A percentile compares a stretch with the other conserved stretches of the same genome.
Evolutionary conservation across 2,329 filamentous ascomycete species (phyloP).

Genomic region (Tolypocladium amazonense): DNA sequence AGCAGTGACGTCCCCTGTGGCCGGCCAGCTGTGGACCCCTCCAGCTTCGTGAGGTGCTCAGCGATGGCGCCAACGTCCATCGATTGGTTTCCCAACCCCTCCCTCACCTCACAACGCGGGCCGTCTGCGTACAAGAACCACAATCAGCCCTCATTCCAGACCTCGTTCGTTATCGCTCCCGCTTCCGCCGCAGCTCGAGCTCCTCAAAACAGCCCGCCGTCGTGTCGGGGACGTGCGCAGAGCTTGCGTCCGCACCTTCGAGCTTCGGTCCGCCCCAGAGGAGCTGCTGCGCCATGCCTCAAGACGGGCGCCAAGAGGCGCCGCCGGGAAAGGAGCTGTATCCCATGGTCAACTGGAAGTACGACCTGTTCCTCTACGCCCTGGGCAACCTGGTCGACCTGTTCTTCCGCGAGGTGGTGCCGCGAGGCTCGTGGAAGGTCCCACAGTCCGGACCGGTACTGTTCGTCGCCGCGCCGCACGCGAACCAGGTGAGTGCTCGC

Average conservation of each 20-base stretch:
- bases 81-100: background rate
- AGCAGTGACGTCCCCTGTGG: background rate
- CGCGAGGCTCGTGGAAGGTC: conserved; percentile 89
- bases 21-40: background rate
- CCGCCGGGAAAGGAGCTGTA: conserved; percentile 41
- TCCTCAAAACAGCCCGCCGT: background rate
- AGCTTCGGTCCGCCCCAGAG: background rate
- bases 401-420: conserved; percentile 97
- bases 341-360: conserved; percentile 63
- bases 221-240: background rate
- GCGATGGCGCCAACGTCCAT: background rate
- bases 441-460: conserved; percentile 81
- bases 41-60: background rate
- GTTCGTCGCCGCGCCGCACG: conserved; percentile 93
- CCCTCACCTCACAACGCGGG: background rate
- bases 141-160: background rate
- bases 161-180: background rate
- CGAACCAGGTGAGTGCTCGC: conserved; percentile 62
- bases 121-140: background rate
- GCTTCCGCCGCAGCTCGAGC: background rate
- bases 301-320: background rate
- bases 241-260: background rate
- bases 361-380: conserved; percentile 67
- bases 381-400: conserved; percentile 82
- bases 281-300: background rate